A percentile compares a stretch with the other conserved stretches of the same genome.
phyloP scores from a whole-genome alignment of 441 rosid genomes.

The Pelargonium myrrhifolium region DNA sequence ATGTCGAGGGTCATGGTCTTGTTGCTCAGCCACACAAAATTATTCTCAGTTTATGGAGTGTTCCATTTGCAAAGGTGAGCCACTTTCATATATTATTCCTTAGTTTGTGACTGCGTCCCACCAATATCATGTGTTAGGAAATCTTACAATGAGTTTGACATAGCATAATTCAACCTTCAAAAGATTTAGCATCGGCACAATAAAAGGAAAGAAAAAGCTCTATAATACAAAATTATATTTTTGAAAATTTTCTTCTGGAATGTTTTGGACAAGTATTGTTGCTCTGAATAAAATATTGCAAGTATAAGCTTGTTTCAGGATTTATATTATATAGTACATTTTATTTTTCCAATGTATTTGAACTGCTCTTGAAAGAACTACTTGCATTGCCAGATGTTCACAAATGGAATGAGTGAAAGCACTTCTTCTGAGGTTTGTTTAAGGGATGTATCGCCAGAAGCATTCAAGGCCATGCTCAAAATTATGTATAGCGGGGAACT shows the following conservation, averaged over 20 bases:
- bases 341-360: conserved; percentile 15
- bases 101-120: background rate
- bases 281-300: background rate
- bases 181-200: background rate
- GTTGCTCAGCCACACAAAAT: conserved; percentile 61
- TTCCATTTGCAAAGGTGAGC: conserved; percentile 85
- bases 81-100: conserved; percentile 10
- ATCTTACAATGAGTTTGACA: background rate
- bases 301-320: background rate
- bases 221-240: background rate
- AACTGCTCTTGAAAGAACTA: conserved; percentile 17
- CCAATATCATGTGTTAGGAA: background rate
- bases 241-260: background rate
- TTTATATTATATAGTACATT: conserved; percentile 7
- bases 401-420: conserved; percentile 97
- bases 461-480: conserved; percentile 66
- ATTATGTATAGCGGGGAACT: conserved; percentile 87
- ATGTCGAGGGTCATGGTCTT: conserved; percentile 54
- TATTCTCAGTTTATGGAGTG: conserved; percentile 80
- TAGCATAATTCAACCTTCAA: background rate
- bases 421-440: conserved; percentile 52
- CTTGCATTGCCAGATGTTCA: conserved; percentile 71
- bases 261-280: background rate
- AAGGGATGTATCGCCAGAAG: conserved; percentile 62
- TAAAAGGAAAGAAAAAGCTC: background rate